Base-by-base conservation (phyloP, 2,329 filamentous ascomycete species). In the Diplodia intermedia region DNA sequence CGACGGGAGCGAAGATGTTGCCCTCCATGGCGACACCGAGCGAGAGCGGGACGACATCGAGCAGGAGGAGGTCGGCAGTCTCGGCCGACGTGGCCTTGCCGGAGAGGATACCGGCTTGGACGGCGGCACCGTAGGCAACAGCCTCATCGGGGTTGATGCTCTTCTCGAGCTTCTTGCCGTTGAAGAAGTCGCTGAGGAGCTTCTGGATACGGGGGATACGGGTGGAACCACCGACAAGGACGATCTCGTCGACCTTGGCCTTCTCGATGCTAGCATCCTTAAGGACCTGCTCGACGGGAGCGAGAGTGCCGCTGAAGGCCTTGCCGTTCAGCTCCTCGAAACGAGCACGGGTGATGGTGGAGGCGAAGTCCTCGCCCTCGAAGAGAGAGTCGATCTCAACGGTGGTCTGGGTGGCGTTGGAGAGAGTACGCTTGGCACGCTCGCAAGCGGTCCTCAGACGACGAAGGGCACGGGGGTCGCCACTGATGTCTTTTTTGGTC, bases 71-170 rank as follows among this genome's bases (percentile, higher is more conserved):
- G 81, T 98, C 95, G 71, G 91, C 88, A 70, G 94, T 97, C 79
- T 98, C 95, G 75, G 93, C 93, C 60, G 93, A 97, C 73, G 92
- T 95, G 75, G 95, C 95, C 90, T 97, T 97, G 81, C 95, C 95
- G 69, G 94, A 97, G 73, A 99, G 90, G 81, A 99, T 97, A 89
- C 94, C 95, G 74, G 95, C 95, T 86, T 99, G 95, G 71, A 99
- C 94, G 76, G 95, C 95, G 73, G 95, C 95, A 90, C 95, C 95
- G 85, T 97, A 97, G 76, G 95, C 95, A 78, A 99, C 95, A 75
- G 95, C 95, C 88, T 99, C 95, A 80, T 99, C 95, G 77, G 95
- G 95, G 89, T 99, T 99, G 87, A 98, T 98, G 87, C 92, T 95
- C 85, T 97, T 98, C 89, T 98, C 94, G 74, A 97, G 92, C 91